Base-by-base conservation (phyloP, 208 protist genomes). In the Crithidia expoeki region DNA sequence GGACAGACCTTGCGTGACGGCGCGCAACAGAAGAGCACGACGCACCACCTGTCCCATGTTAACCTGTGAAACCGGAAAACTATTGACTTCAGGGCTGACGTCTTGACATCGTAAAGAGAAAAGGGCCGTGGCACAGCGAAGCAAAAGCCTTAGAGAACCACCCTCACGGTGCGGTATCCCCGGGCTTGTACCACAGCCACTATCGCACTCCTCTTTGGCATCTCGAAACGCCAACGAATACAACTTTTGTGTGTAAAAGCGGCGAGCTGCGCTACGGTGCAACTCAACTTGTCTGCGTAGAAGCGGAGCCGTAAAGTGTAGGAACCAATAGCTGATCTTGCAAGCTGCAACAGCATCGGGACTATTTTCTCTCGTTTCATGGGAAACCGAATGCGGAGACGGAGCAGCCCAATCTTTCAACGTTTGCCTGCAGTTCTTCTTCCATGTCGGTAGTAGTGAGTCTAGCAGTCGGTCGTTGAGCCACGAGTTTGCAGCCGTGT, bases 401-500 rank as follows among this genome's bases (percentile, higher is more conserved):
- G 34, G 25, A n/a, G 49, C 65, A 40, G 40, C 2, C 7, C 52
- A 55, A 12, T 28, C 21, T 21, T 12, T 5, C 47, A 71, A 42
- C 44, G 50, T 58, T 5, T 58, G 44, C 12, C 21, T 32, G 30
- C 57, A 74, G 21, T 23, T 44, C 11, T n/a, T 33, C 59, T 52
- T 42, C 72, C 72, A 77, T 40, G 14, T 21, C 0, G 72, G 63
- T 11, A 77, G 28, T n/a, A 71, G 16, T 4, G 23, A 21, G 10
- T 68, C 46, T 9, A 77, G 36, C 51, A 66, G 58, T 12, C 73
- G 59, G 32, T 84, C 64, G 50, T 62, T 81, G 14, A 89, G 74
- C 81, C 83, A 87, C 30, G 75, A 68, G 46, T 86, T 79, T 38
- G 84, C 73, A 0, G 76, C 77, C 0, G 47, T 62, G 81, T 77